Evolutionary conservation across 352 stramenopile genomes (phyloP).

Genomic region (Pythium pyrilobum): DNA sequence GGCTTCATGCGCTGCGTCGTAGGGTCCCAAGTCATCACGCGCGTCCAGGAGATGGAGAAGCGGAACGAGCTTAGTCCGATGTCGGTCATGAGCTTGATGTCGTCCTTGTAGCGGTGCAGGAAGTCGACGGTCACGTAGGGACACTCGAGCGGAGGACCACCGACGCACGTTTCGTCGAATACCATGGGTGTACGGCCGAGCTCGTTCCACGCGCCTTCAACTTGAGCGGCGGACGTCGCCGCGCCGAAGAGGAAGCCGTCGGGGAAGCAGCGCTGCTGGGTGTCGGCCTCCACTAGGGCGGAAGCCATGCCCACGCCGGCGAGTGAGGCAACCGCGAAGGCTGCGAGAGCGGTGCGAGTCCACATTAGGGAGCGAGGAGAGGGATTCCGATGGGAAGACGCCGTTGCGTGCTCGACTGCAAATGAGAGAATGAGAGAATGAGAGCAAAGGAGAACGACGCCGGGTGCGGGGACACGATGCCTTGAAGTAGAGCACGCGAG

Average conservation of each 20-base stretch:
- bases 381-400: no score
- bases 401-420: no score
- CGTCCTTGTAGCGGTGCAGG: conserved; percentile 83
- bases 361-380: no score
- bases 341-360: no score
- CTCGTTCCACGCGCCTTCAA: conserved; percentile 88
- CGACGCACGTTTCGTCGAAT: conserved; percentile 90
- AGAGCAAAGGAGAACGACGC: no score
- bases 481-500: no score
- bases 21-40: conserved; percentile 82
- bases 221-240: conserved; percentile 89
- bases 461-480: no score
- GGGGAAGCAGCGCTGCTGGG: conserved; percentile 52
- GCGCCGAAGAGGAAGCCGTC: conserved; percentile 79
- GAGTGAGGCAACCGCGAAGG: no score
- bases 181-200: conserved; percentile 75
- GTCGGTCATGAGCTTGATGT: conserved; percentile 89
- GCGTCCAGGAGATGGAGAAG: conserved; percentile 90
- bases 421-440: no score
- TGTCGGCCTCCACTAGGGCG: no score
- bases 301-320: no score
- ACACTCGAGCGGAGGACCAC: conserved; percentile 55
- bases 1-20: conserved; percentile 37
- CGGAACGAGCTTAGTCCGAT: conserved; percentile 88
- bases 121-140: conserved; percentile 92